These are phyloP conservation scores for Gossypium anomalum DNA, from an alignment of 345 rosid genomes.

Conservation along the genomic window DNA sequence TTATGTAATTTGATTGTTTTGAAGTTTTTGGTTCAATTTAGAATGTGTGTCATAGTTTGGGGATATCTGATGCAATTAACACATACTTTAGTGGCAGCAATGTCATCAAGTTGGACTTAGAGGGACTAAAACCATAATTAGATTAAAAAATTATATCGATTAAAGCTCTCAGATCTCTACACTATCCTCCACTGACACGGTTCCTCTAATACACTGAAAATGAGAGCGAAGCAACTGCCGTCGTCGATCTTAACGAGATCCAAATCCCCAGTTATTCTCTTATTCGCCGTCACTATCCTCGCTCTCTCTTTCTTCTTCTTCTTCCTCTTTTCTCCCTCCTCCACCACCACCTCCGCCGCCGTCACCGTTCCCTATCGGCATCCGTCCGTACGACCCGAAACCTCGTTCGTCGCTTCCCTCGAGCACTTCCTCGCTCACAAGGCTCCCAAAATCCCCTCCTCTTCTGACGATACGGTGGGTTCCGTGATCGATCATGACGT, in stretches of 20 bases:
- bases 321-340: not conserved
- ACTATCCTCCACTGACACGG: too few species aligned
- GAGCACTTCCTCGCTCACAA: constrained; percentile 46
- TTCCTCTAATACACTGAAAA: not conserved
- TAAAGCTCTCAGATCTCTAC: too few species aligned
- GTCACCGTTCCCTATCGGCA: not conserved
- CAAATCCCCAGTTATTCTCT: not conserved
- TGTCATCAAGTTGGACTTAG: too few species aligned
- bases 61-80: too few species aligned
- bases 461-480: constrained; percentile 43
- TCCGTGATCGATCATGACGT: constrained; percentile 29
- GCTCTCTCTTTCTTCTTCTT: not conserved
- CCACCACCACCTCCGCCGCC: not conserved
- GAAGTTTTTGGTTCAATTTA: too few species aligned
- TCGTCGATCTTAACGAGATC: not conserved
- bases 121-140: too few species aligned
- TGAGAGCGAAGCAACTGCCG: not conserved
- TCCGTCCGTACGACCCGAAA: constrained; percentile 28
- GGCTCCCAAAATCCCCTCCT: constrained; percentile 10
- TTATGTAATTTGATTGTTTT: too few species aligned
- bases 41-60: too few species aligned
- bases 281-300: not conserved
- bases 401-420: constrained; percentile 75
- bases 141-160: too few species aligned
- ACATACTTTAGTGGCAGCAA: too few species aligned